Percentiles rank a stretch among this genome's conserved stretches.
Evolutionary conservation across 306 rosid species (phyloP).

Genomic region (Sicyos baderoa): DNA sequence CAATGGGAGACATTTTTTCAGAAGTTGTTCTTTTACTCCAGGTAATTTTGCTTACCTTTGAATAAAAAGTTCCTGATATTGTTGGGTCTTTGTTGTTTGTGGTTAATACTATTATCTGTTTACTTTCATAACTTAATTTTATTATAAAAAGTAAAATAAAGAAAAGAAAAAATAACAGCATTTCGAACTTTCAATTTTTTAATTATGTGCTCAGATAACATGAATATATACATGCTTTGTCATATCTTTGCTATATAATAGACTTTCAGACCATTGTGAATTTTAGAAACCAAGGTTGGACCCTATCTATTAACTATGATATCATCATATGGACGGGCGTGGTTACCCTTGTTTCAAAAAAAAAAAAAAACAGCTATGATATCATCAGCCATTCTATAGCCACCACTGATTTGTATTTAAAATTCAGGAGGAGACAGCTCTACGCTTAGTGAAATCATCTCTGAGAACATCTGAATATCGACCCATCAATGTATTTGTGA

Average conservation of each 20-base stretch:
- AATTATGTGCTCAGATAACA: too few relatives aligned
- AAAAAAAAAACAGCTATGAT: too few relatives aligned
- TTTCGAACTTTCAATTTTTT: too few relatives aligned
- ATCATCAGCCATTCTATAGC: neutral
- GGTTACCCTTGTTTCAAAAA: too few relatives aligned
- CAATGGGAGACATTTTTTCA: conserved; percentile 82
- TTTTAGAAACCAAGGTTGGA: too few relatives aligned
- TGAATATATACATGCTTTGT: too few relatives aligned
- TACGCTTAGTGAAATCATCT: conserved; percentile 66
- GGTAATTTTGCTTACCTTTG: conserved; percentile 25
- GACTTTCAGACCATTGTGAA: neutral
- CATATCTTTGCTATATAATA: too few relatives aligned
- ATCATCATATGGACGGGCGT: too few relatives aligned
- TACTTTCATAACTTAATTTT: neutral
- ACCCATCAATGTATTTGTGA: conserved; percentile 69
- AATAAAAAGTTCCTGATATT: neutral
- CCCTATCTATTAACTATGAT: too few relatives aligned
- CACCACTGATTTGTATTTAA: conserved; percentile 17
- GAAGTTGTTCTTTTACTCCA: conserved; percentile 77
- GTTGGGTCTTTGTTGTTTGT: neutral
- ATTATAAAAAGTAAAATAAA: too few relatives aligned
- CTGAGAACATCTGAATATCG: conserved; percentile 66
- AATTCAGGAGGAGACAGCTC: conserved; percentile 75
- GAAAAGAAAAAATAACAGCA: too few relatives aligned
- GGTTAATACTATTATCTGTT: neutral